Conservation (phyloP, 2,329 filamentous ascomycete genomes). For the Xylaria sp. region DNA sequence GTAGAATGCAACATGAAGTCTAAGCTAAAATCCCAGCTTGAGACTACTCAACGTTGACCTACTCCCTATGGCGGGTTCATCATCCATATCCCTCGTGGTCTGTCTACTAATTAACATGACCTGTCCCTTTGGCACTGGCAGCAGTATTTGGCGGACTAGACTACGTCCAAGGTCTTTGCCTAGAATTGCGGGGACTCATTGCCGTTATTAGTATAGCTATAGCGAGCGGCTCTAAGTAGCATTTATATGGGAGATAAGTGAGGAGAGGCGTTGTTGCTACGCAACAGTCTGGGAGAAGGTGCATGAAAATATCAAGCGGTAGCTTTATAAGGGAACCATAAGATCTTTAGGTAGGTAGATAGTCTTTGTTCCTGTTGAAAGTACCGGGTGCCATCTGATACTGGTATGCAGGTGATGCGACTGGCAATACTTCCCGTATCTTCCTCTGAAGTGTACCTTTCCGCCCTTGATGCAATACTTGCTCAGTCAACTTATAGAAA, state of each 20-base stretch:
- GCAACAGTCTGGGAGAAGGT: not conserved
- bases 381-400: not conserved
- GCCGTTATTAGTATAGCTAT: not conserved
- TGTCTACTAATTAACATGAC: not conserved
- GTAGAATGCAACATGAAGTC: not conserved
- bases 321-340: not conserved
- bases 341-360: not conserved
- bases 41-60: not conserved
- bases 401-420: not conserved
- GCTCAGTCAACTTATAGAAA: not conserved
- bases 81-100: not conserved
- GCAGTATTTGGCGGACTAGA: not conserved
- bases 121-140: not conserved
- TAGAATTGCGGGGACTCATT: not conserved
- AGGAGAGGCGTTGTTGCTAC: conserved; percentile 2
- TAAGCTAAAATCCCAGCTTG: not conserved
- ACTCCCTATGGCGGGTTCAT: too few species aligned
- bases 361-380: not conserved
- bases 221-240: not conserved
- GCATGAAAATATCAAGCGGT: not conserved
- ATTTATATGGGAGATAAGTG: not conserved
- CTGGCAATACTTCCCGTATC: not conserved
- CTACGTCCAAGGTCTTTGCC: not conserved
- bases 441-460: not conserved
- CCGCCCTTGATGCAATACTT: not conserved